Evolutionary conservation across 805 yeast genomes (phyloP), one percentile per base, ranked within the genome.

Genomic region (Zygotorulaspora danielsina): DNA sequence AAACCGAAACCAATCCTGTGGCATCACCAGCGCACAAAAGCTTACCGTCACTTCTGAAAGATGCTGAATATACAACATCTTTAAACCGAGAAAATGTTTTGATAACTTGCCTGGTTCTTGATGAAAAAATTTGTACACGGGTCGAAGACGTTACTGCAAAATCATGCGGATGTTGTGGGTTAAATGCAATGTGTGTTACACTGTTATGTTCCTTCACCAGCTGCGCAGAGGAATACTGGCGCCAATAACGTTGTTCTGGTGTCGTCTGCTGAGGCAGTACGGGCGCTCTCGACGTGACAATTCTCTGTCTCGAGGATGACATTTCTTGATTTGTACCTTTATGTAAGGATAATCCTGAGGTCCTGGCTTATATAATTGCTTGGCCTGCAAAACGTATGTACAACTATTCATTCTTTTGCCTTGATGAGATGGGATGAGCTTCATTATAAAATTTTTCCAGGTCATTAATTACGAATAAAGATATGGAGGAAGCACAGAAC

Each of bases 21-120:
- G 95, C 96, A 66, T 93, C 98, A 54, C 96, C 94, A 4, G 97
- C 97, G 15, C 84, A 94, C 19, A 93, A 63, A 32, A 93, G 72
- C 58, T 86, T 84, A 39, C 98, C 98, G 59, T 93, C 98, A 41
- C 75, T 75, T 55, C 97, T 75, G 63, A 81, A 90, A 60, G 88
- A 95, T 32, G 96, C 97, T 21, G 87, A 77, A 58, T 85, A 87
- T 0, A 88, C 98, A 0, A 89, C 80, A 54, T 90, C 97, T 58
- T 85, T 88, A 65, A 93, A 93, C 48, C 97, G 66, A 5, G 81
- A 70, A 50, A 88, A 84, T 0, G 96, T 88, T 65, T 86, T 86
- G 27, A 78, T 71, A 3, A 89, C 96, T 57, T 87, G 95, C 54
- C 97, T 75, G 0, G 97, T 93, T 61, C 86, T 86, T n/a, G 96